A percentile compares a stretch with the other conserved stretches of the same genome.
phyloP scores from a whole-genome alignment of 257 asterid genomes.

The Nicotiana obtusifolia region DNA sequence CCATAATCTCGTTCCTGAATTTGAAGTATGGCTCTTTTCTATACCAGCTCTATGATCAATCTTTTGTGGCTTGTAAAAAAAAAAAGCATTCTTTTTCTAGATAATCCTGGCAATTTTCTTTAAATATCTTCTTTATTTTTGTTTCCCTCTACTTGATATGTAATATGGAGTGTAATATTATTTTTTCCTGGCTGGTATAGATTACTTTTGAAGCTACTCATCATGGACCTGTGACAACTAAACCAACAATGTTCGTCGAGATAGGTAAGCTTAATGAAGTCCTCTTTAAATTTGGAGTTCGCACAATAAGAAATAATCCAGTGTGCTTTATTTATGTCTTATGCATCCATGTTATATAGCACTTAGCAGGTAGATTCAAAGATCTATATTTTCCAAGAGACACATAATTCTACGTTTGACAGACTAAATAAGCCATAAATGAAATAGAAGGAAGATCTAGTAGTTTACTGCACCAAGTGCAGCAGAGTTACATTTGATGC shows the following conservation, averaged over 20 bases:
- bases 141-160: background rate
- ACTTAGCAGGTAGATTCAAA: background rate
- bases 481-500: background rate
- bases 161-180: background rate
- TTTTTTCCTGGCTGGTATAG: slow-evolving; percentile 33
- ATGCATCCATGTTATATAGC: background rate
- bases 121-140: background rate
- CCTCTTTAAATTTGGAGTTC: background rate
- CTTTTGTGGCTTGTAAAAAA: background rate
- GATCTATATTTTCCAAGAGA: background rate
- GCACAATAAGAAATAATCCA: background rate
- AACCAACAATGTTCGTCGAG: slow-evolving; percentile 85
- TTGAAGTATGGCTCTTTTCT: slow-evolving; percentile 49
- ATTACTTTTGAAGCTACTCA: slow-evolving; percentile 91
- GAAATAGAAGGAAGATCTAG: background rate
- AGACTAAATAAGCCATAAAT: background rate
- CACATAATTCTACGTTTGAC: background rate
- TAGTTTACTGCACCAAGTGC: background rate
- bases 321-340: background rate
- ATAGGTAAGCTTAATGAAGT: slow-evolving; percentile 44
- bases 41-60: background rate
- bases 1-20: slow-evolving; percentile 78
- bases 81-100: background rate
- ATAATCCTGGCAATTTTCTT: background rate
- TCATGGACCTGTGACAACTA: slow-evolving; percentile 88